Base-by-base conservation (phyloP, 805 yeast genomes). In the Starmerella sp. region DNA sequence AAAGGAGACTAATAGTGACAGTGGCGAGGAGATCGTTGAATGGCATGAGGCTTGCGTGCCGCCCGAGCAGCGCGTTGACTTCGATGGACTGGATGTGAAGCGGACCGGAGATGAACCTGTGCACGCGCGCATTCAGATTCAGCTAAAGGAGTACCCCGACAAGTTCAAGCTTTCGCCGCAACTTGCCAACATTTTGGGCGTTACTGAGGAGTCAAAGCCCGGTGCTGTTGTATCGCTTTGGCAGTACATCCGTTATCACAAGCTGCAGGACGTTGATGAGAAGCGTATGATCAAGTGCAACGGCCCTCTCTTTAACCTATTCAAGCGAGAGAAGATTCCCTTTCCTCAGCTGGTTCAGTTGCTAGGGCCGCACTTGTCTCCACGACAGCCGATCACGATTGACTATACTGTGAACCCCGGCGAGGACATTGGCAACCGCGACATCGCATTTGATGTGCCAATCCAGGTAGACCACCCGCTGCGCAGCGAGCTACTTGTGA, bases 61-160 rank as follows among this genome's bases (percentile, higher is more conserved):
- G 31, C 67, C 61, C 29, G 65, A 63, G 54, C 65, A 63, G 51
- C 63, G 63, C 14, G 77, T 77, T 0, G 80, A 81, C 52, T 91
- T 91, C 67, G 97, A 93, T 68, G 97, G 95, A 1, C 71, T 93
- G 54, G 97, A 90, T 66, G 79, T 93, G 54, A 84, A 84, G 64
- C 80, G 98, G 63, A 73, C 77, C 15, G 97, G 97, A 2, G 71
- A 74, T 29, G 76, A 75, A 55, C 82, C 82, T 55, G 72, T 90
- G 49, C 75, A 78, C 46, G 80, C 86, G 50, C 80, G 80, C 54
- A 82, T 93, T 54, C 85, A 88, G 5, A 76, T 93, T 54, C 90
- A 90, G 71, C 83, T 88, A 52, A 86, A 85, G 65, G 86, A 84
- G 63, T 79, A 77, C 57, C 86, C 95, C 6, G 77, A 82, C 43